Evolutionary conservation across 805 yeast genomes (phyloP).

Genomic region (Lipomyces orientalis): DNA sequence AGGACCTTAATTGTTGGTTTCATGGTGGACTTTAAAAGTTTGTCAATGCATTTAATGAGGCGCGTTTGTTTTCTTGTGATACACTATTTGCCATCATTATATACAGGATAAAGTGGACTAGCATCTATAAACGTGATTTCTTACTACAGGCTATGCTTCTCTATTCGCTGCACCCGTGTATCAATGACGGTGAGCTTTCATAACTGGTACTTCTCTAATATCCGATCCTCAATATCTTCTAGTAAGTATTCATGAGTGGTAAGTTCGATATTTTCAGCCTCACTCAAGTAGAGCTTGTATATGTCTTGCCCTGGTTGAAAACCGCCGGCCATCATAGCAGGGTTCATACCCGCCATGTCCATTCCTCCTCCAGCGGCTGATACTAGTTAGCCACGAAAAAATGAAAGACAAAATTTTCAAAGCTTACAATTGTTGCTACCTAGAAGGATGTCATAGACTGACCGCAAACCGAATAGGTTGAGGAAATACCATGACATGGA

Average conservation of each 20-base stretch:
- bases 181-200: not conserved
- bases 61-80: slow-evolving; percentile 8
- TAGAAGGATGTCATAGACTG: slow-evolving; percentile 74
- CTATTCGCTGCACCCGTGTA: not conserved
- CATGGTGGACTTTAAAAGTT: not conserved
- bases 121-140: not conserved
- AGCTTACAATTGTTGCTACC: slow-evolving; percentile 49
- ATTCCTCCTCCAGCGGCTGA: slow-evolving; percentile 51
- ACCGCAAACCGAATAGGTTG: slow-evolving; percentile 79
- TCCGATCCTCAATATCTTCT: slow-evolving; percentile 66
- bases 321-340: slow-evolving; percentile 56
- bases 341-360: slow-evolving; percentile 39
- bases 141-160: not conserved
- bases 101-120: not conserved
- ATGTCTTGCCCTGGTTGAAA: slow-evolving; percentile 56
- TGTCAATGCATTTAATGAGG: slow-evolving; percentile 1
- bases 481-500: slow-evolving; percentile 96
- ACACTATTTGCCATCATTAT: not conserved
- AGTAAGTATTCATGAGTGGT: slow-evolving; percentile 61
- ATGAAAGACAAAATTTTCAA: not conserved
- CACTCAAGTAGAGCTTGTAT: slow-evolving; percentile 65
- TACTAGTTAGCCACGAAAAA: slow-evolving; percentile 6
- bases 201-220: slow-evolving; percentile 39
- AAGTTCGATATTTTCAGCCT: slow-evolving; percentile 77
- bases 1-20: not conserved